These are phyloP conservation scores for Wallacemonas sp. DNA, from an alignment of 208 protist genomes.

Conservation along the genomic window DNA sequence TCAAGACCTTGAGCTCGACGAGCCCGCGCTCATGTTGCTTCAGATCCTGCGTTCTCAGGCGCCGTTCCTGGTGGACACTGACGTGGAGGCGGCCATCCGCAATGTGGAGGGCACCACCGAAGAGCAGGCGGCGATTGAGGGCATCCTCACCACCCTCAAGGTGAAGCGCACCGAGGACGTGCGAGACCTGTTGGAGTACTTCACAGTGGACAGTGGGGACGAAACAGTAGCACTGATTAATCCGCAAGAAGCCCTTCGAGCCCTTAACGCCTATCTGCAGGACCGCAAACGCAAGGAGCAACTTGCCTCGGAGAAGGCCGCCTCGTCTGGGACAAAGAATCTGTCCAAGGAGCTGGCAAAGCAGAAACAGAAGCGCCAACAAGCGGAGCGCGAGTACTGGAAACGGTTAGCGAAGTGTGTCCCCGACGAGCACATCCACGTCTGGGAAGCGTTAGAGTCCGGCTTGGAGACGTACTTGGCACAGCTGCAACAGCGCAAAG, in stretches of 20 bases:
- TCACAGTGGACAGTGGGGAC: slow-evolving; percentile 64
- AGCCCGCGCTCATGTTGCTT: slow-evolving; percentile 80
- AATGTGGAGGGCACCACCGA: slow-evolving; percentile 68
- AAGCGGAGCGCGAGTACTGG: slow-evolving; percentile 87
- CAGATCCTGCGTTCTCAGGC: slow-evolving; percentile 84
- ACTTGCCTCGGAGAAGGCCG: slow-evolving; percentile 1
- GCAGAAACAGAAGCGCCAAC: slow-evolving; percentile 29
- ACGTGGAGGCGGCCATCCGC: slow-evolving; percentile 66
- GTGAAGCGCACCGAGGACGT: slow-evolving; percentile 87
- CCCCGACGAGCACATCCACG: slow-evolving; percentile 66
- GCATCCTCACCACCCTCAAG: slow-evolving; percentile 92
- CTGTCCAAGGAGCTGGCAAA: slow-evolving; percentile 34
- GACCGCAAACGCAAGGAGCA: slow-evolving; percentile 40
- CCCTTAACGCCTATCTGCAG: slow-evolving; percentile 79
- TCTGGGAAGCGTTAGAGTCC: slow-evolving; percentile 89
- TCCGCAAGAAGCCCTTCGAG: slow-evolving; percentile 82
- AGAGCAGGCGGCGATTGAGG: slow-evolving; percentile 86
- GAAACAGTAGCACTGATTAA: slow-evolving; percentile 67
- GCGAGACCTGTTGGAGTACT: slow-evolving; percentile 89
- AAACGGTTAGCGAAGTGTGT: slow-evolving; percentile 74
- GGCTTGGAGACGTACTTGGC: slow-evolving; percentile 89
- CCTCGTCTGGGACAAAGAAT: slow-evolving; percentile 10
- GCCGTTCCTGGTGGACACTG: slow-evolving; percentile 86
- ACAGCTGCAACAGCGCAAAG: slow-evolving; percentile 86
- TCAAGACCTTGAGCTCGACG: slow-evolving; percentile 69